Base-by-base conservation (phyloP, 352 stramenopile genomes). In the Globisporangium paddicum region DNA sequence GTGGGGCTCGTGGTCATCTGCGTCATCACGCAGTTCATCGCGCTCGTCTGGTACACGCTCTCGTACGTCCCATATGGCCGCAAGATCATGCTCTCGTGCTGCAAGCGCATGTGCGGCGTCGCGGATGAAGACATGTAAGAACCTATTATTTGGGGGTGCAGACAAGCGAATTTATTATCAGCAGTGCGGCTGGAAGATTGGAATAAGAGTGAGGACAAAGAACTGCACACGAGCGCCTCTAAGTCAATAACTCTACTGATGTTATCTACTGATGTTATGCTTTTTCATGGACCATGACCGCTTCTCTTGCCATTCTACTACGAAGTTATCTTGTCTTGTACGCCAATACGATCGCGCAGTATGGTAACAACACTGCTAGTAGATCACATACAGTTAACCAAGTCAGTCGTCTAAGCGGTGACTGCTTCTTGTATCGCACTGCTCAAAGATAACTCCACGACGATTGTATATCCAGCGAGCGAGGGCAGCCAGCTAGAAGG, bases 51-150 rank as follows among this genome's bases (percentile, higher is more conserved):
- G 87, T 95, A 94, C 69, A 93, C 82, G 57, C 64, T 95, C 14
- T 95, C 85, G n/a, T 96, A 93, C 66, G 71, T 96, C 0, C 87
- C 87, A 1, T 96, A 93, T 62, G 87, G 81, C n/a, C 82, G 86
- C 59, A 77, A 71, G 34, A 89, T 92, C 50, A 73, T 72, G 19
- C 30, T 75, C 28, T 69, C 66, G 23, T 89, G 77, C 73, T 91
- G 79, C 73, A 89, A 89, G 63, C 73, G 82, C 47, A 68, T 70
- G 37, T 74, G 71, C 28, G 74, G 77, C 40, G 49, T 84, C 54
- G 46, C 62, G 9, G 73, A 88, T 46, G 79, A 89, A 30, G 63
- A 79, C 19, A 49, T 86, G 56, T 89, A 71, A 40, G n/a, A n/a
- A n/a, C n/a, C n/a, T n/a, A n/a, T n/a, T n/a, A n/a, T n/a, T n/a